Evolutionary conservation across 768 basidiomycete genomes (phyloP), one percentile per base, ranked within the genome.

Genomic region (Kwoniella sp.): DNA sequence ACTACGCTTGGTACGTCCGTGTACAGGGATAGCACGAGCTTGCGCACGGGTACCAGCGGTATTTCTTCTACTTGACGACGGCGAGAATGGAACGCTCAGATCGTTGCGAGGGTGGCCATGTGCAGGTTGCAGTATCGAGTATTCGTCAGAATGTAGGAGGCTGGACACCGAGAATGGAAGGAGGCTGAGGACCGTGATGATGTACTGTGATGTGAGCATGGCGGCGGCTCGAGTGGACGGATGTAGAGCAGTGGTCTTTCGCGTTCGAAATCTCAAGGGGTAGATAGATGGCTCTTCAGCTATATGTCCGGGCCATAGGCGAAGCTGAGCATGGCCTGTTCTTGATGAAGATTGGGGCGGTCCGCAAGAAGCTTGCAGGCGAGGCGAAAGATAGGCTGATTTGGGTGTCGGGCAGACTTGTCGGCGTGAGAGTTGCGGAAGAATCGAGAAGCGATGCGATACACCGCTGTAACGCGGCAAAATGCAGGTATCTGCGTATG

Each of bases 161-260:
- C 8, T n/a, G 31, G 67, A 47, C 11, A 64, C n/a, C 2, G 63
- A 55, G 22, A 69, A 37, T 5, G 67, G 63, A 13, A 69, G 55
- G 25, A 69, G 59, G 38, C 63, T 38, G 37, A 69, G 37, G 30
- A 69, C 63, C 4, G 62, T 61, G 5, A 69, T 29, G 58, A 69
- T 23, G 38, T 56, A 41, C 25, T 55, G 48, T 8, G 58, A 37
- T 20, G 47, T 60, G 25, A 69, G 37, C 67, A 69, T 69, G 13
- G 25, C 48, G 37, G 30, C 5, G 20, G 1, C n/a, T 59, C 25
- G 2, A 58, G 22, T 58, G 17, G 15, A 23, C 37, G 30, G 15
- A 12, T 41, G 1, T 5, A 34, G 34, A 5, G 37, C n/a, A n/a
- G n/a, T n/a, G n/a, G n/a, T n/a, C n/a, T n/a, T n/a, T n/a, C n/a